Conservation (phyloP, 495 filamentous ascomycete genomes). For the Geopyxis carbonaria region DNA sequence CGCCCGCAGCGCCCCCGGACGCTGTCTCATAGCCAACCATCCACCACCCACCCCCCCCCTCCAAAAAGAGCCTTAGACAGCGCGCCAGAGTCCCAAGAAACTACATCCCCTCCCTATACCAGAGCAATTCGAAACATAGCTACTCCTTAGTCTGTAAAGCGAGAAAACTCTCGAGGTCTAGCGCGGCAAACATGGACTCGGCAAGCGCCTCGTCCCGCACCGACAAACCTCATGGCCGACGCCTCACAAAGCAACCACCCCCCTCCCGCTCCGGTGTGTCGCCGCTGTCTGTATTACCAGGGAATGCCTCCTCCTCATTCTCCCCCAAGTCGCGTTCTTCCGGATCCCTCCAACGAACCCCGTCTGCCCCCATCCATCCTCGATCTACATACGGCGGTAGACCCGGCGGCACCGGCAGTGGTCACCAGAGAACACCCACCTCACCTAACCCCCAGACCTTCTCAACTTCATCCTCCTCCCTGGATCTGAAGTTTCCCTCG, state of each 20-base stretch:
- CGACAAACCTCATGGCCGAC: conserved; percentile 23
- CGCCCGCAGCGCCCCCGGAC: not conserved
- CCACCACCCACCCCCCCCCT: not conserved
- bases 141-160: not conserved
- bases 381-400: conserved; percentile 21
- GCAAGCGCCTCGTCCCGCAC: conserved; percentile 23
- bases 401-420: conserved; percentile 8
- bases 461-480: conserved; percentile 23
- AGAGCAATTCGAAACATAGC: not conserved
- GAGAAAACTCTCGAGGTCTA: not conserved
- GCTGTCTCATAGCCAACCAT: not conserved
- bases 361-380: conserved; percentile 23
- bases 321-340: conserved; percentile 21
- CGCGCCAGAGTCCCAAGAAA: not conserved
- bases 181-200: conserved; percentile 18
- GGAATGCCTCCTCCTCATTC: conserved; percentile 14
- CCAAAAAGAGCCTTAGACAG: not conserved
- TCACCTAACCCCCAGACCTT: conserved; percentile 23
- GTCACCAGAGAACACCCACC: conserved; percentile 25
- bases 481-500: conserved; percentile 20
- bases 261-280: conserved; percentile 8
- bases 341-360: conserved; percentile 24
- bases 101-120: not conserved
- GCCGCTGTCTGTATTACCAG: conserved; percentile 22
- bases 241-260: conserved; percentile 23